Evolutionary conservation across 352 stramenopile species (phyloP).

Genomic region (Pythium angustatum): DNA sequence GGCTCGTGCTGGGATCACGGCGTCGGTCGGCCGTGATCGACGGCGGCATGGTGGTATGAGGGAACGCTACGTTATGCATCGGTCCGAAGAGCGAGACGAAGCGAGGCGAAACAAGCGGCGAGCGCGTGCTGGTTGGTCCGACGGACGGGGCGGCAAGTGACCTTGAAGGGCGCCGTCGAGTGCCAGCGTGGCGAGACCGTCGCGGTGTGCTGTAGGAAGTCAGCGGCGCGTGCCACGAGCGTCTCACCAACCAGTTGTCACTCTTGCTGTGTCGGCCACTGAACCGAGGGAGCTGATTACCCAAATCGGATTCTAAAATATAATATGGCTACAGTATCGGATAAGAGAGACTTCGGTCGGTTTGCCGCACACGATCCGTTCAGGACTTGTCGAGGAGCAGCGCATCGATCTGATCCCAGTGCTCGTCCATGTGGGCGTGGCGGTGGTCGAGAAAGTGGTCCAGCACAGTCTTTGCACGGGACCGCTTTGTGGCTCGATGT

Average conservation of each 20-base stretch:
- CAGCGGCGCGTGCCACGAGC: background rate
- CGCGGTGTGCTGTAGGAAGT: background rate
- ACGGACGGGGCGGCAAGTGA: no score
- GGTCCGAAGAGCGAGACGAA: no score
- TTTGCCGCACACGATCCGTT: no score
- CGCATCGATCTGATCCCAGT: background rate
- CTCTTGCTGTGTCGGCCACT: background rate
- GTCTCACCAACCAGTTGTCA: background rate
- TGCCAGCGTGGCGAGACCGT: background rate
- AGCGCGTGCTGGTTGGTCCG: no score
- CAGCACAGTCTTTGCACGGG: background rate
- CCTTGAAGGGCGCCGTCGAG: background rate
- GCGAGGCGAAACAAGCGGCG: no score
- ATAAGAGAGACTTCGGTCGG: background rate
- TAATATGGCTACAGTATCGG: background rate
- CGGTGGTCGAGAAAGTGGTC: background rate
- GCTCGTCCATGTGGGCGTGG: background rate
- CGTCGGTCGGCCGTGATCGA: no score
- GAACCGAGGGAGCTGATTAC: background rate
- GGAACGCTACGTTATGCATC: no score
- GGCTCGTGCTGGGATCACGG: background rate
- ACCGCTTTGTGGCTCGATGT: background rate
- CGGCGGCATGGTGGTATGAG: no score
- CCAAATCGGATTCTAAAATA: background rate
- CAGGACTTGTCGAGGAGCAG: background rate